These are phyloP conservation scores for Rhizopogon salebrosus DNA, from an alignment of 768 basidiomycete genomes.

Conservation along the genomic window DNA sequence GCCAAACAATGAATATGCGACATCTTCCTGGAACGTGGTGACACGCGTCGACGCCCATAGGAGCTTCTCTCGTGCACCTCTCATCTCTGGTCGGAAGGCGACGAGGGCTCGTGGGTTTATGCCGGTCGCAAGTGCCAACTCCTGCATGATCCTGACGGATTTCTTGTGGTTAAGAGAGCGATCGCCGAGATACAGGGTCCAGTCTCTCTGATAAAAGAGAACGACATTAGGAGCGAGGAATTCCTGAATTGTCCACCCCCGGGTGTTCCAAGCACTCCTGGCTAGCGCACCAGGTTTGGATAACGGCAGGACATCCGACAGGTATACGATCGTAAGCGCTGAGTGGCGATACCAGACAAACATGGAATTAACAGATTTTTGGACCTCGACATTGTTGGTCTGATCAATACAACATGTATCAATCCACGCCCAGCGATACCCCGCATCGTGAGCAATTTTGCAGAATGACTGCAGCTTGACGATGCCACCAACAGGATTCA, in stretches of 20 bases:
- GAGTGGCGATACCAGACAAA: too few species aligned
- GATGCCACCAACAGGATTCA: not conserved
- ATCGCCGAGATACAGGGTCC: too few species aligned
- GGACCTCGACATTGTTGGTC: constrained; percentile 7
- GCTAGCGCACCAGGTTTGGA: not conserved
- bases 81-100: not conserved
- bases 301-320: too few species aligned
- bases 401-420: constrained; percentile 11
- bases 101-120: not conserved
- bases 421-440: too few species aligned
- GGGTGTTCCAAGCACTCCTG: not conserved
- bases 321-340: too few species aligned
- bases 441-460: too few species aligned
- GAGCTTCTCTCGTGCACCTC: too few species aligned
- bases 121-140: not conserved
- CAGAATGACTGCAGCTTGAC: too few species aligned
- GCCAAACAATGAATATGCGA: too few species aligned
- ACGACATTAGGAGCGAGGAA: constrained; percentile 1
- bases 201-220: too few species aligned
- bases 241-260: constrained; percentile 4
- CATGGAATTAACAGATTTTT: constrained; percentile 11
- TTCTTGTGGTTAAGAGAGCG: not conserved
- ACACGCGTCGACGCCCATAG: too few species aligned
- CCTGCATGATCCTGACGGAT: not conserved
- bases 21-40: too few species aligned